Base-by-base conservation (phyloP, 1,139 yeast species). In the Hansenula lynferdii region DNA sequence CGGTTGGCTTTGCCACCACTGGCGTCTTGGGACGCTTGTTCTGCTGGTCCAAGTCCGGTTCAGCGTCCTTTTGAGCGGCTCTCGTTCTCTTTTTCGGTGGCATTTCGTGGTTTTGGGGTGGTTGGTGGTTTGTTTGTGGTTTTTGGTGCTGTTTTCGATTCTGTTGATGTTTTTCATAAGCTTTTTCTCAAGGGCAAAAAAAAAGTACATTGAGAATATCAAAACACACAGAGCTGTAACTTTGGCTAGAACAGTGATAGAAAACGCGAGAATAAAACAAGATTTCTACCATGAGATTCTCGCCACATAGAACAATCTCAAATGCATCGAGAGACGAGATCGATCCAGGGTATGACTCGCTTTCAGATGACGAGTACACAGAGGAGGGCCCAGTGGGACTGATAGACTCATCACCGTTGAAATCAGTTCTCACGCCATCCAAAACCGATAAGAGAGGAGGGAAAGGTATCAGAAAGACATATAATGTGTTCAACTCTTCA, bases 281-380 rank as follows among this genome's bases (percentile, higher is more conserved):
- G n/a, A n/a, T n/a, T n/a, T n/a, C n/a, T n/a, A n/a, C n/a, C 10
- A 57, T 58, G 62, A 47, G 61, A 30, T 56, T 56, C 40, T 47
- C 49, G 16, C 61, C 62, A 6, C 60, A 56, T 30, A 37, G 55
- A 38, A 39, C 50, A 27, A 40, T 40, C 14, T 32, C 38, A 4
- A 54, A 49, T 26, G 31, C 40, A 15, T 38, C 49, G 2, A 20
- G 37, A 15, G 50, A 39, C 9, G 40, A 39, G 23, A 42, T 52
- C 21, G 48, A 41, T 18, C 42, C 51, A 2, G 55, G 45, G 12
- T 56, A 51, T 31, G 58, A 54, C 30, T 55, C 61, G 2, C 36
- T 46, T 24, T 42, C 51, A 8, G 57, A 51, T 15, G 42, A 38
- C 7, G 47, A 43, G 7, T 31, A 24, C 33, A 31, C 30, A 31